A percentile compares a stretch with the other conserved stretches of the same genome.
These are phyloP conservation scores for Teunomyces cretensis DNA, from an alignment of 805 yeast species.

Conservation along the genomic window DNA sequence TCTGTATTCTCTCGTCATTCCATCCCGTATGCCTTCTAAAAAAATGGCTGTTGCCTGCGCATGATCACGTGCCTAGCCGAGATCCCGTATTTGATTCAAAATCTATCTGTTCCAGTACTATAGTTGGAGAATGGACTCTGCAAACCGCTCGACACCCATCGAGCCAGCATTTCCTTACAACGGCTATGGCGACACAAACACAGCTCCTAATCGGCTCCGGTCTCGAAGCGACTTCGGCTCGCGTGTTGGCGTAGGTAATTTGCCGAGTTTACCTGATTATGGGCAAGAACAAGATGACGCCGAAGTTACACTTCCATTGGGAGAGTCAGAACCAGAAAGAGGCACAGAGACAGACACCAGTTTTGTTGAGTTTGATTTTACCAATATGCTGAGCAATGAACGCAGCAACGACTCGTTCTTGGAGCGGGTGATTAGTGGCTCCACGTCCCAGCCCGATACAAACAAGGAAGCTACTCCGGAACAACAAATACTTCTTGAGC, in stretches of 20 bases:
- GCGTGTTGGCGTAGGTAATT: slow-evolving; percentile 17
- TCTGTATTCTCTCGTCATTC: neutral
- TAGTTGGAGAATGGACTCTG: neutral
- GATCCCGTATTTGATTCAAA: neutral
- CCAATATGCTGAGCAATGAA: slow-evolving; percentile 4
- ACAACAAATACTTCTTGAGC: neutral
- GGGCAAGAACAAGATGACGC: neutral
- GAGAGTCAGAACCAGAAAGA: neutral
- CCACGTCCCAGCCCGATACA: neutral
- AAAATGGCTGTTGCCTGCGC: neutral
- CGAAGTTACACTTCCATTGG: neutral
- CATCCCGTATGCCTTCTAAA: neutral
- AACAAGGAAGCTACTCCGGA: neutral
- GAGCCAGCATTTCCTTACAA: neutral
- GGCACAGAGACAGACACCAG: slow-evolving; percentile 11
- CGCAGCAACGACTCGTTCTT: neutral
- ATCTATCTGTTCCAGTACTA: neutral
- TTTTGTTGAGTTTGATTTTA: slow-evolving; percentile 32
- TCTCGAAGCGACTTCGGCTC: slow-evolving; percentile 11
- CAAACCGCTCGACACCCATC: neutral
- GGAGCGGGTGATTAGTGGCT: slow-evolving; percentile 4
- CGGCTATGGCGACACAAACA: neutral
- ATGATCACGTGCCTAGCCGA: neutral
- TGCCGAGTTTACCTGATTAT: slow-evolving; percentile 23
- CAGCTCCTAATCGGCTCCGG: neutral